Evolutionary conservation across 2,329 filamentous ascomycete species (phyloP).

Genomic region (Penicillium olsonii): DNA sequence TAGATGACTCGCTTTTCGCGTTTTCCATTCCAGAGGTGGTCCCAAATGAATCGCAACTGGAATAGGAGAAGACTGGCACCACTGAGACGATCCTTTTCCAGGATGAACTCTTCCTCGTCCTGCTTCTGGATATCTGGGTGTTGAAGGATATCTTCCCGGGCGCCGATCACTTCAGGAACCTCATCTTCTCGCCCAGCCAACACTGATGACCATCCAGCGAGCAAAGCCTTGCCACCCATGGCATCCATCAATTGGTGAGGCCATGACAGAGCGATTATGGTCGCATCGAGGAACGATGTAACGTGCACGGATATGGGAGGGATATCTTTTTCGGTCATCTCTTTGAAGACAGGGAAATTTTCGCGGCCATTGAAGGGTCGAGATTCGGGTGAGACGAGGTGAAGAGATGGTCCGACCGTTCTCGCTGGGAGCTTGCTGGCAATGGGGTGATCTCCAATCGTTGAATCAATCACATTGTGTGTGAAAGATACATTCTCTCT

Average conservation of each 20-base stretch:
- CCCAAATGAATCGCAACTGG: slow-evolving; percentile 12
- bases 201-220: slow-evolving; percentile 12
- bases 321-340: slow-evolving; percentile 3
- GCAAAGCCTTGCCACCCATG: slow-evolving; percentile 7
- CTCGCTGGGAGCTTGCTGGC: slow-evolving; percentile 5
- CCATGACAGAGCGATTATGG: slow-evolving; percentile 12
- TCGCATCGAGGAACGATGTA: slow-evolving; percentile 14
- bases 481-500: slow-evolving; percentile 12
- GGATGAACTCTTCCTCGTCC: slow-evolving; percentile 1
- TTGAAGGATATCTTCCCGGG: slow-evolving; percentile 11
- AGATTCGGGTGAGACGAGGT: slow-evolving; percentile 7
- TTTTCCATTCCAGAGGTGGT: slow-evolving; percentile 3
- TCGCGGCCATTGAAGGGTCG: slow-evolving; percentile 9
- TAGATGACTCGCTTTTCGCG: slow-evolving; percentile 6
- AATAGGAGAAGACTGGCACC: slow-evolving; percentile 5
- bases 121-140: neutral
- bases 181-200: slow-evolving; percentile 8
- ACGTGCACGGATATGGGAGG: slow-evolving; percentile 13
- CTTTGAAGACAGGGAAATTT: slow-evolving; percentile 10
- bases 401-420: slow-evolving; percentile 9
- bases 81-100: slow-evolving; percentile 6
- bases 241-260: slow-evolving; percentile 17
- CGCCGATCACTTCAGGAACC: slow-evolving; percentile 8
- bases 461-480: slow-evolving; percentile 9
- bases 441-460: slow-evolving; percentile 10